Conservation (phyloP, 2,329 filamentous ascomycete species). For the Diaporthe citrichinensis region DNA sequence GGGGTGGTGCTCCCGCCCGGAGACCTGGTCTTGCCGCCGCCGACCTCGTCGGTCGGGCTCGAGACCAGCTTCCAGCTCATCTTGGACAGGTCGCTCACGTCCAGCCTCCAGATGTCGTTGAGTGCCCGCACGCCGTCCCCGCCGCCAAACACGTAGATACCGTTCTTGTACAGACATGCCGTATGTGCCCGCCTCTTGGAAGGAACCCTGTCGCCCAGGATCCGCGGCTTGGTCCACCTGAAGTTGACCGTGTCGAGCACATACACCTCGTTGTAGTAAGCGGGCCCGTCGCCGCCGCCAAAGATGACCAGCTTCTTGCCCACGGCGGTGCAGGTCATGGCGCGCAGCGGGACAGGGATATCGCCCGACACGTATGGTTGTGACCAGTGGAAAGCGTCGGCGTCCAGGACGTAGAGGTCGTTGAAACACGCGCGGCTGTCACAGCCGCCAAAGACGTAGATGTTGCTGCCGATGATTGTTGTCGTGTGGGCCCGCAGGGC, state of each 20-base stretch:
- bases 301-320: slow-evolving; percentile 80
- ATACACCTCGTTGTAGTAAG: slow-evolving; percentile 81
- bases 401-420: slow-evolving; percentile 77
- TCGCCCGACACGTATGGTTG: slow-evolving; percentile 75
- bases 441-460: slow-evolving; percentile 79
- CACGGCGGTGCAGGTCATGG: slow-evolving; percentile 80
- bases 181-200: slow-evolving; percentile 77
- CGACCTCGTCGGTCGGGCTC: slow-evolving; percentile 48
- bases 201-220: slow-evolving; percentile 70
- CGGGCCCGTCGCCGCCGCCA: slow-evolving; percentile 77
- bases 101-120: slow-evolving; percentile 81
- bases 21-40: slow-evolving; percentile 42
- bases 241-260: slow-evolving; percentile 80
- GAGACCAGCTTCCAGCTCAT: slow-evolving; percentile 79
- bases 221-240: slow-evolving; percentile 74
- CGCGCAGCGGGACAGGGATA: slow-evolving; percentile 74
- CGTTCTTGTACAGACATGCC: slow-evolving; percentile 79
- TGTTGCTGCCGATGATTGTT: slow-evolving; percentile 75
- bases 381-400: slow-evolving; percentile 79
- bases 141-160: slow-evolving; percentile 80
- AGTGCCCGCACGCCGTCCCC: slow-evolving; percentile 79
- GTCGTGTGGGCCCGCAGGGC: slow-evolving; percentile 77
- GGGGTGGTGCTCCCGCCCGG: slow-evolving; percentile 42
- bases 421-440: slow-evolving; percentile 78
- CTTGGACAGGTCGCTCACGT: slow-evolving; percentile 75